These are phyloP conservation scores for Aspergillus luchuensis DNA, from an alignment of 2,329 filamentous ascomycete genomes.

Conservation along the genomic window DNA sequence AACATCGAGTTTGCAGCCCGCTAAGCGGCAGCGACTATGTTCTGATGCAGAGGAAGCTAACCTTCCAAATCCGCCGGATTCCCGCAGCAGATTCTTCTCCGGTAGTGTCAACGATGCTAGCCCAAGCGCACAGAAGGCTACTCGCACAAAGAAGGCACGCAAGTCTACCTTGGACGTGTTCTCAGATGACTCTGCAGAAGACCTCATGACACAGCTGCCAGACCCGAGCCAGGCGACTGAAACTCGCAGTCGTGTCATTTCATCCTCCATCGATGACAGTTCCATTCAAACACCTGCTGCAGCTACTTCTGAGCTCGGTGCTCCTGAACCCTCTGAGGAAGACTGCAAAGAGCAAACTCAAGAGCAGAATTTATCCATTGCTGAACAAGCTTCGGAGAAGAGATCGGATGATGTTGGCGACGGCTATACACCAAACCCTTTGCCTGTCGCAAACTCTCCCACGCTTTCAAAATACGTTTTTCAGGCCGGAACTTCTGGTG, in stretches of 20 bases:
- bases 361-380: neutral
- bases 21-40: constrained; percentile 56
- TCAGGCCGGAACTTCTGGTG: constrained; percentile 19
- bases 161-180: constrained; percentile 52
- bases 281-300: neutral
- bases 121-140: constrained; percentile 41
- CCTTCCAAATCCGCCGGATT: constrained; percentile 33
- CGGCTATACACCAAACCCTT: constrained; percentile 34
- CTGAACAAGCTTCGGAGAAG: neutral
- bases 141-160: constrained; percentile 44
- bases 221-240: constrained; percentile 31
- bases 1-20: constrained; percentile 48
- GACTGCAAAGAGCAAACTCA: neutral
- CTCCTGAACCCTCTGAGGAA: neutral
- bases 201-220: constrained; percentile 50
- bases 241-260: neutral
- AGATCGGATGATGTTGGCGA: constrained; percentile 16
- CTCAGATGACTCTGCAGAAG: constrained; percentile 56
- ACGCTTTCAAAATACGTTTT: constrained; percentile 42
- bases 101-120: constrained; percentile 36
- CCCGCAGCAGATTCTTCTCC: constrained; percentile 54
- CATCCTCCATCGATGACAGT: neutral
- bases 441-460: constrained; percentile 36
- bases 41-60: constrained; percentile 46
- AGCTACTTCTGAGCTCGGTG: neutral